Evolutionary conservation across 2,329 filamentous ascomycete genomes (phyloP), one percentile per base, ranked within the genome.

Genomic region (Aureobasidium musti): DNA sequence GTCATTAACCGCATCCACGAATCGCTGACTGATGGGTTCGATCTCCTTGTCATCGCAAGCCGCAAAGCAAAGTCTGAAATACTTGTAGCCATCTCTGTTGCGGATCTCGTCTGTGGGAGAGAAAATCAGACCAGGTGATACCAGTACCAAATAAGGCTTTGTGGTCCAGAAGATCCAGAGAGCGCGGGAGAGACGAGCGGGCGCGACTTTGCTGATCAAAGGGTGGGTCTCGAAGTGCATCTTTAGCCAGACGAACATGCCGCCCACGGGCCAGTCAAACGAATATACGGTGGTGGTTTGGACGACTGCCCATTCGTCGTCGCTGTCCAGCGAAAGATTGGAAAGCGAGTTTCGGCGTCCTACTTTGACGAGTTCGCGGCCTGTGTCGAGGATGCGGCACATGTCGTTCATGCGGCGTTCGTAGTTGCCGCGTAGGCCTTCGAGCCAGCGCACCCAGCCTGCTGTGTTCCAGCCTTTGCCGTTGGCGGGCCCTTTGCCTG

Each of bases 371-470:
- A 88, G 78, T 72, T 84, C 85, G 50, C 87, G 83, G 64, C 89
- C 86, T 5, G 86, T 84, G 73, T 95, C 90, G 17, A 97, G 85
- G 63, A 87, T 83, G 8, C 79, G 79, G 77, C 89, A 90, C 91
- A 97, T 96, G 69, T 81, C 79, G 72, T 85, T 85, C 91, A 97
- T 96, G 67, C 93, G 87, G 47, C 88, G 83, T 80, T 96, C 91
- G 78, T 97, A 97, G 72, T 87, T 86, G 66, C 89, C 91, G 30
- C 92, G 87, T 17, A 97, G 84, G 8, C 92, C 92, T 68, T 89
- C 90, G 28, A 97, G 86, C 93, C 93, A 97, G 70, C 91, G 89
- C 17, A 97, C 89, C 91, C 91, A 97, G 70, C 93, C 93, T 68
- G 88, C 87, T 69, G 89, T 86, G 73, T 91, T 84, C 93, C 93